Base-by-base conservation (phyloP, 2,329 filamentous ascomycete species). In the Colletotrichum chrysophilum region DNA sequence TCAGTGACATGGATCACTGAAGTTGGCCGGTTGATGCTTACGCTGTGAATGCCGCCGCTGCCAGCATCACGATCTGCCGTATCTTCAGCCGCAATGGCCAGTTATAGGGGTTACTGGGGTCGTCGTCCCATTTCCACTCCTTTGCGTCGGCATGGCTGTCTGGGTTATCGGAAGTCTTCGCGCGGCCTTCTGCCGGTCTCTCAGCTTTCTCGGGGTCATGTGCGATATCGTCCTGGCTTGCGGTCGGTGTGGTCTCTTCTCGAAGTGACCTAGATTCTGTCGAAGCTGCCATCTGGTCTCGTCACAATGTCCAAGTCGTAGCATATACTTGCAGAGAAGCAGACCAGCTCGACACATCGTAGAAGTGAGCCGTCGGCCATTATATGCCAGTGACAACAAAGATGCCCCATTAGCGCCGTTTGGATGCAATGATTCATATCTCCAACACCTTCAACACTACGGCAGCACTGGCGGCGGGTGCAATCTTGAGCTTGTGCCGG, bases 91-190 rank as follows among this genome's bases (percentile, higher is more conserved):
- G 79, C 3, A 79, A 73, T 0, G 87, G 80, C 89, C 89, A 91
- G 78, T 91, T 91, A 76, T 84, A 85, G 1, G 88, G 89, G 74
- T 91, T 91, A n/a, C 84, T 79, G 0, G 83, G 80, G 55, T 88
- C 87, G 0, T 78, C 77, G 2, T 83, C 79, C 86, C 86, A 88
- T 69, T 82, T 74, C 77, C 66, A 65, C 10, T 13, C 7, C 21
- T 68, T 14, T 5, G 13, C 14, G 14, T 18, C n/a, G n/a, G 36
- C 16, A 1, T 8, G 9, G 3, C 34, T 32, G 8, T 4, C 16
- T 14, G 60, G 5, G 13, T 12, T 4, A 16, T 24, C 4, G 13
- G 18, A 12, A 0, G 38, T 9, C 5, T 24, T 6, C 4, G 26
- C 6, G 13, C n/a, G 3, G 18, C 26, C 30, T 4, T 14, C 21